A percentile compares a stretch with the other conserved stretches of the same genome.
phyloP scores from a whole-genome alignment of 108 stramenopile species.

The Nitzschia inconspicua region DNA sequence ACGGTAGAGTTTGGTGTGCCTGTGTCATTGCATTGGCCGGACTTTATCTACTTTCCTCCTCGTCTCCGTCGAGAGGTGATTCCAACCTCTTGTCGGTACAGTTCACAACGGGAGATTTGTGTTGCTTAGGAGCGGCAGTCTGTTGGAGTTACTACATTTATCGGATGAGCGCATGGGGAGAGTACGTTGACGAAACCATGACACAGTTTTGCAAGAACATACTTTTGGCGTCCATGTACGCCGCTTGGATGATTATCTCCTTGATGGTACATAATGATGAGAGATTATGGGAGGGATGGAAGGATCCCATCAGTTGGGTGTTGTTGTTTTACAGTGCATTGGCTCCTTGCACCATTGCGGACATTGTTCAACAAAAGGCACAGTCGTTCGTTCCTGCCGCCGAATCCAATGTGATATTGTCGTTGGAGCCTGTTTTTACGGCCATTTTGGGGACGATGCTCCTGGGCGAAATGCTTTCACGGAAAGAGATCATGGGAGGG shows the following conservation, averaged over 20 bases:
- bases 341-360: slow-evolving; percentile 54
- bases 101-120: slow-evolving; percentile 45
- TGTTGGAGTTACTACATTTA: slow-evolving; percentile 68
- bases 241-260: slow-evolving; percentile 36
- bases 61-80: neutral
- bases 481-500: slow-evolving; percentile 50
- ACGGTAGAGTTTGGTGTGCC: slow-evolving; percentile 43
- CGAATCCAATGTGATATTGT: slow-evolving; percentile 64
- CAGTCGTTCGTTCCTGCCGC: slow-evolving; percentile 42
- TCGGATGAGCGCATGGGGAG: slow-evolving; percentile 42
- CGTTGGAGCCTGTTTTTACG: slow-evolving; percentile 58
- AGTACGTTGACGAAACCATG: slow-evolving; percentile 36
- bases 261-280: neutral
- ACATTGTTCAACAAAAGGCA: slow-evolving; percentile 60
- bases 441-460: slow-evolving; percentile 44
- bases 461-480: slow-evolving; percentile 47
- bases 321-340: slow-evolving; percentile 47
- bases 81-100: neutral
- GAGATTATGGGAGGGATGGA: slow-evolving; percentile 44
- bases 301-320: slow-evolving; percentile 25
- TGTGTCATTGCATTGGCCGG: slow-evolving; percentile 50
- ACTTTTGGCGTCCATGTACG: slow-evolving; percentile 50
- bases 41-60: slow-evolving; percentile 36
- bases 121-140: slow-evolving; percentile 51
- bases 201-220: slow-evolving; percentile 47